Percentiles rank a stretch among this genome's conserved stretches.
Evolutionary conservation across 805 yeast species (phyloP).

Genomic region (Wickerhamiella galacta): DNA sequence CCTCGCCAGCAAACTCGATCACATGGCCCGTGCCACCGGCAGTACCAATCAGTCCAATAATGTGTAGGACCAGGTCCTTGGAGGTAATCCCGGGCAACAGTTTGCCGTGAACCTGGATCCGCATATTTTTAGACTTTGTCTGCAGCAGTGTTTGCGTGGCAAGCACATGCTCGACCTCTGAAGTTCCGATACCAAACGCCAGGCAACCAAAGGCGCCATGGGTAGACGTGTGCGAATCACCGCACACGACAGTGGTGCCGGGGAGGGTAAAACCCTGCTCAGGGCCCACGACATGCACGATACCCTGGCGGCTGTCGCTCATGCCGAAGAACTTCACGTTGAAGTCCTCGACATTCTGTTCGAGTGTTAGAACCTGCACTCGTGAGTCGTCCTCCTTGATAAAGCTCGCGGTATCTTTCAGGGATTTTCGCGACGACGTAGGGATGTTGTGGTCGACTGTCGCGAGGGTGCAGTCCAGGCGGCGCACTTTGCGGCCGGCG

Average conservation of each 20-base stretch:
- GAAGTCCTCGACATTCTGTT: constrained; percentile 79
- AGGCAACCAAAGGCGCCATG: constrained; percentile 97
- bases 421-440: constrained; percentile 67
- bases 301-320: constrained; percentile 91
- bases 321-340: constrained; percentile 87
- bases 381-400: constrained; percentile 84
- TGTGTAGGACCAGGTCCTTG: constrained; percentile 85
- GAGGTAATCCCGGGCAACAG: constrained; percentile 83
- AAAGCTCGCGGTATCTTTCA: constrained; percentile 58
- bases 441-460: constrained; percentile 97
- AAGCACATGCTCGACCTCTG: constrained; percentile 96
- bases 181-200: constrained; percentile 98
- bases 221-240: constrained; percentile 97
- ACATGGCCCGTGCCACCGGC: constrained; percentile 99
- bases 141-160: constrained; percentile 93
- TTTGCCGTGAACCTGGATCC: constrained; percentile 70
- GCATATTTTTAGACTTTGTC: constrained; percentile 91
- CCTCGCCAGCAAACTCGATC: constrained; percentile 92
- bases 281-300: constrained; percentile 96
- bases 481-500: constrained; percentile 79
- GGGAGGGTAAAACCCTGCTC: constrained; percentile 98
- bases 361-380: constrained; percentile 81
- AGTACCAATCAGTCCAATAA: constrained; percentile 92
- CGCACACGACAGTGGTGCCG: constrained; percentile 97
- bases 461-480: constrained; percentile 82